phyloP scores from a whole-genome alignment of 306 rosid species.

The Lathyrus oleraceus region DNA sequence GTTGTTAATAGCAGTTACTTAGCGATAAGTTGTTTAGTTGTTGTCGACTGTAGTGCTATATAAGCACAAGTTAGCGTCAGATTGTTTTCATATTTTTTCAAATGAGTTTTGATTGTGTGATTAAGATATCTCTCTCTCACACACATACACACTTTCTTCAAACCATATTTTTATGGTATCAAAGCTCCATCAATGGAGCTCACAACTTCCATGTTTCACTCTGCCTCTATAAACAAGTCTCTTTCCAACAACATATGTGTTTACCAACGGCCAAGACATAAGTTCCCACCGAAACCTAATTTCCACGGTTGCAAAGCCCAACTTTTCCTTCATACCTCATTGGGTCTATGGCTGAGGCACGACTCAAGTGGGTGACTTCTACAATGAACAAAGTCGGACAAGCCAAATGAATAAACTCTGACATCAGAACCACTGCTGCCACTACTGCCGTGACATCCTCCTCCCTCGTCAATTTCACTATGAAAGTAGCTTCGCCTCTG shows the following conservation, averaged over 20 bases:
- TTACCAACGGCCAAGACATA: background rate
- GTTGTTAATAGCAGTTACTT: background rate
- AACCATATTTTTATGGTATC: background rate
- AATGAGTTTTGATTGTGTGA: background rate
- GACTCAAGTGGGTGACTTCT: background rate
- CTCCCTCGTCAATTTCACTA: background rate
- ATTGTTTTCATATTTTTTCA: background rate
- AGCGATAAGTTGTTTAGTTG: background rate
- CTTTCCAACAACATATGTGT: background rate
- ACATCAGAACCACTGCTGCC: background rate
- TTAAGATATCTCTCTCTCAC: background rate
- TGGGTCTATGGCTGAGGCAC: background rate
- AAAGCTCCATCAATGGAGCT: background rate
- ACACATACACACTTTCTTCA: background rate
- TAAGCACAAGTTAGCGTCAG: background rate
- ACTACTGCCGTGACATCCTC: background rate
- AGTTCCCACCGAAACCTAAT: background rate
- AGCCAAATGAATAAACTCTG: background rate
- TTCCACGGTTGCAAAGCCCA: background rate
- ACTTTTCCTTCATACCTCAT: background rate
- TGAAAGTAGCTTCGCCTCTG: background rate
- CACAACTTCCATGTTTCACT: background rate
- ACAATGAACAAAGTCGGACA: background rate
- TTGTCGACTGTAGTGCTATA: background rate
- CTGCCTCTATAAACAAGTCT: background rate